Evolutionary conservation across 2,329 filamentous ascomycete species (phyloP), one percentile per base, ranked within the genome.

Genomic region (Trichophyton simii): DNA sequence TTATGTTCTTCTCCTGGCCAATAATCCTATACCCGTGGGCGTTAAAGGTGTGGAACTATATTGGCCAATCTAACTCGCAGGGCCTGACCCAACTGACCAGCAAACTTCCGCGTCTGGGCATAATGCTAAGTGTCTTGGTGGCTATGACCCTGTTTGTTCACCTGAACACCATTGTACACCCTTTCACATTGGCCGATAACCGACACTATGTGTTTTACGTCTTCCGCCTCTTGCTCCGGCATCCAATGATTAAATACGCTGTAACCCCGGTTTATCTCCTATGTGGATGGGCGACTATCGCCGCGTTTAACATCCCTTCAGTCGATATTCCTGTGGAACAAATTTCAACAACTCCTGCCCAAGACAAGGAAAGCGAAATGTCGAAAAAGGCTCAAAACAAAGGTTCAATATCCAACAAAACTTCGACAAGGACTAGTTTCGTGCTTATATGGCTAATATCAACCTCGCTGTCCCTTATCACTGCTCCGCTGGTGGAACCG

Each of bases 191-290:
- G 0, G 94, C 94, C 38, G 94, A 99, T 73, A 99, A 99, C 73
- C 82, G 94, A 1, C 94, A 99, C 73, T 99, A 96, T 77, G 87
- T 95, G 72, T 99, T 99, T 74, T 99, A 99, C 76, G 79, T 95
- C 63, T 99, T 99, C 78, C 86, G 91, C 1, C 84, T 91, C 68
- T 86, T 87, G 4, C 86, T 97, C 42, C 82, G 87, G 1, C 82
- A 88, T 48, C 77, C 79, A 1, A 74, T 78, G 18, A 74, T 89
- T 59, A 86, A 86, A 41, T 91, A 90, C 67, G 73, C 81, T 0
- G 84, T 88, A 1, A 81, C 87, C 0, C 79, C 86, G 0, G 76
- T 87, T 0, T 97, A 99, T 73, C 80, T 87, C 1, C 9, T 83
- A 15, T 86, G 84, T 68, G 85, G 82, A 6, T 92, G 85, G 82